A percentile compares a stretch with the other conserved stretches of the same genome.
Evolutionary conservation across 495 filamentous ascomycete species (phyloP).

Genomic region (Penicillium subrubescens): DNA sequence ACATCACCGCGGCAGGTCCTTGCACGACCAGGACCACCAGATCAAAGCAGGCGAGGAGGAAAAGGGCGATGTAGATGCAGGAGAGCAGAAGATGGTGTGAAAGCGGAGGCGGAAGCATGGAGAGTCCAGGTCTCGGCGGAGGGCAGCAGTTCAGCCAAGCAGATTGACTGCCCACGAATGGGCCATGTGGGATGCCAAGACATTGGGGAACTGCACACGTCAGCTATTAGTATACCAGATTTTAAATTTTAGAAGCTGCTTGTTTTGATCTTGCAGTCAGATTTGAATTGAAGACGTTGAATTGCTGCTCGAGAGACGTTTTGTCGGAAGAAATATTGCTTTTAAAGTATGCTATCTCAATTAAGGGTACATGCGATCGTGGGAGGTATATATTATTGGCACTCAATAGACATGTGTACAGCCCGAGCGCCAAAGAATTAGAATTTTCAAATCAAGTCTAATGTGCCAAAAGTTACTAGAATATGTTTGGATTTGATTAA

Average conservation of each 20-base stretch:
- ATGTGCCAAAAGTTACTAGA: too few species aligned
- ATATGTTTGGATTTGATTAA: too few species aligned
- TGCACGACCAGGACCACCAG: conserved; percentile 36
- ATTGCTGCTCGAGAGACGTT: too few species aligned
- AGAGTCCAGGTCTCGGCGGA: conserved; percentile 1
- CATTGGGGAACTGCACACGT: background rate
- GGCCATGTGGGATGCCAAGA: background rate
- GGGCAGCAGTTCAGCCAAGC: background rate
- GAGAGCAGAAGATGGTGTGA: conserved; percentile 22
- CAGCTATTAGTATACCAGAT: background rate
- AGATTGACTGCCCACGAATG: background rate
- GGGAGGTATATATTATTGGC: too few species aligned
- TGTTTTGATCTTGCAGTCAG: background rate
- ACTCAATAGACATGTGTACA: too few species aligned
- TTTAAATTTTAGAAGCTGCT: background rate
- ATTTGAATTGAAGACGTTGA: too few species aligned
- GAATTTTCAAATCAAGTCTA: too few species aligned
- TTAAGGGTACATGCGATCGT: too few species aligned
- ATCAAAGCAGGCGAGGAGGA: conserved; percentile 26
- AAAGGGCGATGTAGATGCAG: conserved; percentile 23
- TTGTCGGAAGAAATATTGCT: too few species aligned
- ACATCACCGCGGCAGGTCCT: conserved; percentile 47
- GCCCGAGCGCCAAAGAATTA: too few species aligned
- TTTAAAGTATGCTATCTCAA: too few species aligned
- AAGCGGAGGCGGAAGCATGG: conserved; percentile 29